Evolutionary conservation across 1,139 yeast species (phyloP).

Genomic region (Pichia norvegensis): DNA sequence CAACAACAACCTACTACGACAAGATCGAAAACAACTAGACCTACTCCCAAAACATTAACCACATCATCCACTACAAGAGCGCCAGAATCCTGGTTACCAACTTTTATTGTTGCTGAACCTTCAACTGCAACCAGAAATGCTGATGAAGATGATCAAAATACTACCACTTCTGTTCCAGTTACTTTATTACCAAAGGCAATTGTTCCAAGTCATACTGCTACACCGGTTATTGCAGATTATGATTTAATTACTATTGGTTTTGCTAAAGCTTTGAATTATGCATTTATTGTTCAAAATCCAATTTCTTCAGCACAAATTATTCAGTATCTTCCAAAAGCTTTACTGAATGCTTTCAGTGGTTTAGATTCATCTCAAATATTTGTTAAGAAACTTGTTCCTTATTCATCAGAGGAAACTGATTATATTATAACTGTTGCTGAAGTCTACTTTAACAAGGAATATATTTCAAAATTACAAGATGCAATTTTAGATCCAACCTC

Average conservation of each 20-base stretch:
- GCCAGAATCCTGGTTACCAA: conserved; percentile 40
- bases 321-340: conserved; percentile 55
- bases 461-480: conserved; percentile 38
- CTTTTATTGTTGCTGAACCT: conserved; percentile 34
- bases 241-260: conserved; percentile 63
- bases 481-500: conserved; percentile 41
- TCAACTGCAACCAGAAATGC: conserved; percentile 22
- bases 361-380: conserved; percentile 35
- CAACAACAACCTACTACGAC: neutral
- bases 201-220: conserved; percentile 41
- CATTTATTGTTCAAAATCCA: conserved; percentile 60
- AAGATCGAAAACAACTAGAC: neutral
- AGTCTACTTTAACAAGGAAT: conserved; percentile 56
- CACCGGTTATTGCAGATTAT: conserved; percentile 38
- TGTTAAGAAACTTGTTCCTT: conserved; percentile 60
- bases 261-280: conserved; percentile 58
- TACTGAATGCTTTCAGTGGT: conserved; percentile 44
- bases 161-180: conserved; percentile 33
- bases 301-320: conserved; percentile 70
- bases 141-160: conserved; percentile 26
- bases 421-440: conserved; percentile 73
- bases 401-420: conserved; percentile 37
- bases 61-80: neutral
- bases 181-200: conserved; percentile 59
- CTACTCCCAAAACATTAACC: neutral